Evolutionary conservation across 441 rosid species (phyloP), one percentile per base, ranked within the genome.

Genomic region (Arabidopsis hybrid): DNA sequence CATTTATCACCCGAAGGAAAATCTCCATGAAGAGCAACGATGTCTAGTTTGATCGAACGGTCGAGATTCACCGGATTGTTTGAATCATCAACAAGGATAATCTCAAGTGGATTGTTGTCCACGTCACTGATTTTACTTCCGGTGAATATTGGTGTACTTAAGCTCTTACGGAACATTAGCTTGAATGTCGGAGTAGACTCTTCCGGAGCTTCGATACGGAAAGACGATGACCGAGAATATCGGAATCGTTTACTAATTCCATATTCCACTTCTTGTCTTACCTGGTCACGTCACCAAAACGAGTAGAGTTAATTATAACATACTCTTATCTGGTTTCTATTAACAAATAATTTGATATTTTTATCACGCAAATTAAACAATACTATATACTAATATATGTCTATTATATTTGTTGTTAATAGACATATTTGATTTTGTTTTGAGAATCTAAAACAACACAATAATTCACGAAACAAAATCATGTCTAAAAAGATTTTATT

Each of bases 21-120:
- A 67, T 94, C 95, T 6, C 97, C 97, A 21, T 91, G 89, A 1
- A 90, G 87, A 65, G 88, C 95, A 4, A 94, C 88, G 3, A 94
- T 64, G 26, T 90, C 97, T 6, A 92, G 70, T 77, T 86, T 92
- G 60, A 94, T 67, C 6, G 89, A 78, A 45, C 73, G 76, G 63
- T 87, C 84, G 35, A 80, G 80, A 57, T 47, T 40, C 18, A 78
- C 67, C 31, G 59, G 83, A 34, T 67, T 75, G 12, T 80, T 71
- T 13, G 71, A 72, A 6, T n/a, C 89, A 14, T 69, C 88, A 0
- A 83, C 82, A 0, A 94, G 78, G 32, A 70, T 51, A 63, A 92
- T 78, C 78, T 85, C 89, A 42, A 89, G 91, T 1, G 83, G 84
- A 55, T 66, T 55, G 43, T 64, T 60, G n/a, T 90, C 86, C 18